Percentiles rank a stretch among this genome's conserved stretches.
Conservation (phyloP, 371 early-diverging fungal species). For the Capillidium heterosporum region DNA sequence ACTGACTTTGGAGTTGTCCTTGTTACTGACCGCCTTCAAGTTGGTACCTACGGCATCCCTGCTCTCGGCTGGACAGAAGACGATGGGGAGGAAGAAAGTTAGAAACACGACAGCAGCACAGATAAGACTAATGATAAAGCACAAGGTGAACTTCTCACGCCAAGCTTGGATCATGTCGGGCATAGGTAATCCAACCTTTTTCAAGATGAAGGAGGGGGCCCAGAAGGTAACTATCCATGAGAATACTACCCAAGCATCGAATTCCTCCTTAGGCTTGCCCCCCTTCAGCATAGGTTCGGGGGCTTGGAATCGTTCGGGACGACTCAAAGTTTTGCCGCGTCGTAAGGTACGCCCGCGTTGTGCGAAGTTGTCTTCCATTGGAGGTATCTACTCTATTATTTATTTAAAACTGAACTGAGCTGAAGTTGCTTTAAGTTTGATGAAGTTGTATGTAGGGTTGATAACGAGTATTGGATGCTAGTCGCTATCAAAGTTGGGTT, state of each 20-base stretch:
- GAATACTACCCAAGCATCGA: constrained; percentile 52
- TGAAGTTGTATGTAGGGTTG: too few species aligned
- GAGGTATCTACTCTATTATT: too few species aligned
- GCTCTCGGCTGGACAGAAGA: constrained; percentile 23
- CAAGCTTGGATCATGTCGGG: constrained; percentile 68
- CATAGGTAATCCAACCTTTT: constrained; percentile 14
- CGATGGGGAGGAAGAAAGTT: constrained; percentile 29
- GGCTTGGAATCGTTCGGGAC: constrained; percentile 54
- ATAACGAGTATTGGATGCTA: too few species aligned
- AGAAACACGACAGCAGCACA: constrained; percentile 39
- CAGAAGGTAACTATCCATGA: constrained; percentile 62
- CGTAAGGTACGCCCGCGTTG: constrained; percentile 26
- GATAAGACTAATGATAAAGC: constrained; percentile 44
- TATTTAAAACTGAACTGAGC: too few species aligned
- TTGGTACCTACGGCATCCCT: not conserved
- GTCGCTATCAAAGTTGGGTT: too few species aligned
- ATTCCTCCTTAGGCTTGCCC: constrained; percentile 26
- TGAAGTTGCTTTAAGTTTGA: too few species aligned
- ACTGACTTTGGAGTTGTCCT: not conserved
- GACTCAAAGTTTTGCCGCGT: constrained; percentile 57
- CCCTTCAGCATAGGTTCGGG: constrained; percentile 50
- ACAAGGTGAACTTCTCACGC: constrained; percentile 76
- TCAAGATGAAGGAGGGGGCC: constrained; percentile 47
- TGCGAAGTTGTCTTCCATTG: constrained; percentile 14
- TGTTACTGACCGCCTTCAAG: not conserved